A percentile compares a stretch with the other conserved stretches of the same genome.
Conservation (phyloP, 164 flowering plant species). For the Tinospora cordifolia region DNA sequence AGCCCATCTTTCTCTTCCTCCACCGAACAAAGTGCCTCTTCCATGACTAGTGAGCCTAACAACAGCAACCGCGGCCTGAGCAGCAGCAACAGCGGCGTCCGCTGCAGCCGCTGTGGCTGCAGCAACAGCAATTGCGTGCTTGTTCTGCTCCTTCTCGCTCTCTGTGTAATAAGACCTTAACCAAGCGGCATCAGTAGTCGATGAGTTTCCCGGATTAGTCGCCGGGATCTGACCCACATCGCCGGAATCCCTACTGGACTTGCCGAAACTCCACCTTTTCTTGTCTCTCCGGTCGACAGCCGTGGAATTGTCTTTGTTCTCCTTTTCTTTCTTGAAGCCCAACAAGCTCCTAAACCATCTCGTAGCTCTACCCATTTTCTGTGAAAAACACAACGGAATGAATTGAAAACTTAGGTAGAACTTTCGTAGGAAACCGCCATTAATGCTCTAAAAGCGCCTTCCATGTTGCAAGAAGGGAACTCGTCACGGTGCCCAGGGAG, state of each 20-base stretch:
- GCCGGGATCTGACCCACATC: slow-evolving; percentile 11
- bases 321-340: slow-evolving; percentile 65
- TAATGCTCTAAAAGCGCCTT: slow-evolving; percentile 9
- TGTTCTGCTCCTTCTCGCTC: slow-evolving; percentile 60
- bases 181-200: slow-evolving; percentile 24
- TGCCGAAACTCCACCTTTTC: slow-evolving; percentile 65
- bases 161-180: slow-evolving; percentile 47
- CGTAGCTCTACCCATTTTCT: slow-evolving; percentile 67
- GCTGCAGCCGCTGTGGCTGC: slow-evolving; percentile 96
- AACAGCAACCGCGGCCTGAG: slow-evolving; percentile 82
- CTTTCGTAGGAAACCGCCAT: not conserved
- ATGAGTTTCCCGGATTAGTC: slow-evolving; percentile 2
- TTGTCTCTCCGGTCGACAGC: slow-evolving; percentile 39
- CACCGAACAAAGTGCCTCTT: slow-evolving; percentile 51
- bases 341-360: slow-evolving; percentile 65
- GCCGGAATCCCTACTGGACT: slow-evolving; percentile 30
- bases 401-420: not conserved
- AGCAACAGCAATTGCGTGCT: slow-evolving; percentile 93
- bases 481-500: slow-evolving; percentile 4
- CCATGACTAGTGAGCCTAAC: slow-evolving; percentile 81
- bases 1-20: slow-evolving; percentile 62
- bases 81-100: slow-evolving; percentile 91
- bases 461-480: slow-evolving; percentile 16
- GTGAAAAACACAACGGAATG: not conserved
- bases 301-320: slow-evolving; percentile 22